Evolutionary conservation across 768 basidiomycete genomes (phyloP), one percentile per base, ranked within the genome.

Genomic region (Mycena vulgaris): DNA sequence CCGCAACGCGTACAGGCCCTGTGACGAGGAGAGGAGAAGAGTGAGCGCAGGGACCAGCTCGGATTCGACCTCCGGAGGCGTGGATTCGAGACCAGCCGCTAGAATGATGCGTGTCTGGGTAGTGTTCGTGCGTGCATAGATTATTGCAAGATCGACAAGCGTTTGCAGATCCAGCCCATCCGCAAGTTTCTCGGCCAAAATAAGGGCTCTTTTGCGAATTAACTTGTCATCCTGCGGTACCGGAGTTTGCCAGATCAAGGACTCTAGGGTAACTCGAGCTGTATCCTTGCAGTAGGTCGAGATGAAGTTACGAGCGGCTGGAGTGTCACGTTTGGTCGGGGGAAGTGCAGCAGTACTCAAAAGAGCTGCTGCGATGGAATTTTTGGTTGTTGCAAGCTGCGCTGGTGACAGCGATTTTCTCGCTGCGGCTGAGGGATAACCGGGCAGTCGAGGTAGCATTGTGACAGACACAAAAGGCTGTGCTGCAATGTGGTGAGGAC

Each of bases 1-100:
- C 37, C 93, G 88, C 69, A 92, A 81, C 23, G 83, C 87, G 64
- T 93, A 92, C 1, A 94, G 80, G 9, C 90, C 93, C 63, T 83
- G 80, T 0, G 80, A 77, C 13, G 85, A 75, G 17, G 83, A 80
- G 0, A 88, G 81, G 1, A 93, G 82, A 13, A 85, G 75, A 1
- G 86, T 87, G 70, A 93, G 87, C 0, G 89, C 87, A 4, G 91
- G 88, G 0, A 92, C 81, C 7, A 90, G 85, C 33, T 90, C 88
- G 21, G 76, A 75, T 66, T 80, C 62, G 55, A 88, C 78, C 30
- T 74, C 74, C 14, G 78, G 64, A 0, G 83, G 69, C 5, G 79
- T 79, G 10, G 80, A 79, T 28, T 77, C 60, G 42, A 84, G 74
- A 4, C 87, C 84, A 11, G 81, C 76, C 6, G 80, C 69, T 70